Conservation (phyloP, 495 filamentous ascomycete genomes). For the Daldinia bambusicola region DNA sequence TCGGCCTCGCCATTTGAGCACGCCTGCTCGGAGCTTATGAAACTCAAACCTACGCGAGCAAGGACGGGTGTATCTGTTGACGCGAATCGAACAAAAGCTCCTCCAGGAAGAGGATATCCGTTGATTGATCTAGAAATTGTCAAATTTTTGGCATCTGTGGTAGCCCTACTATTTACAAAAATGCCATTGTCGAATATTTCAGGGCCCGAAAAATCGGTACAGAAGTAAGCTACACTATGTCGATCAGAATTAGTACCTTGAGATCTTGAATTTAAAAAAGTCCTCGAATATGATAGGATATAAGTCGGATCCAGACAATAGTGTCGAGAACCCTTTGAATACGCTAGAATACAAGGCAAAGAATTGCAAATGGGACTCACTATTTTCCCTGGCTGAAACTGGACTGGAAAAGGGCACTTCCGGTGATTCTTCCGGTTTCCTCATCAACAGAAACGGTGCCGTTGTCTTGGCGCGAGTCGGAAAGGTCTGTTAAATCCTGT, state of each 20-base stretch:
- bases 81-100: constrained; percentile 70
- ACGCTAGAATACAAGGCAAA: background rate
- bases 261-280: too few species aligned
- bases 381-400: constrained; percentile 76
- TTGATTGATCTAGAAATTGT: constrained; percentile 69
- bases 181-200: constrained; percentile 70
- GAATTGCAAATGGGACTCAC: constrained; percentile 26
- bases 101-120: constrained; percentile 72
- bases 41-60: constrained; percentile 75
- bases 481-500: constrained; percentile 74
- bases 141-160: constrained; percentile 62
- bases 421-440: constrained; percentile 69
- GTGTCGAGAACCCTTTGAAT: too few species aligned
- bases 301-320: too few species aligned
- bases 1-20: constrained; percentile 75
- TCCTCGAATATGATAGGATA: too few species aligned
- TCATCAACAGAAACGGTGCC: constrained; percentile 65
- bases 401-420: constrained; percentile 71
- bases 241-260: constrained; percentile 10
- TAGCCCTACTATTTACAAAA: constrained; percentile 69
- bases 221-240: constrained; percentile 62
- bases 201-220: constrained; percentile 76
- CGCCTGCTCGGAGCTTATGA: constrained; percentile 71
- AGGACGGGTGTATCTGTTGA: constrained; percentile 59
- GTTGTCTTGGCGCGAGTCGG: constrained; percentile 69